Conservation (phyloP, 257 asterid species). For the Fraxinus cuspidata region DNA sequence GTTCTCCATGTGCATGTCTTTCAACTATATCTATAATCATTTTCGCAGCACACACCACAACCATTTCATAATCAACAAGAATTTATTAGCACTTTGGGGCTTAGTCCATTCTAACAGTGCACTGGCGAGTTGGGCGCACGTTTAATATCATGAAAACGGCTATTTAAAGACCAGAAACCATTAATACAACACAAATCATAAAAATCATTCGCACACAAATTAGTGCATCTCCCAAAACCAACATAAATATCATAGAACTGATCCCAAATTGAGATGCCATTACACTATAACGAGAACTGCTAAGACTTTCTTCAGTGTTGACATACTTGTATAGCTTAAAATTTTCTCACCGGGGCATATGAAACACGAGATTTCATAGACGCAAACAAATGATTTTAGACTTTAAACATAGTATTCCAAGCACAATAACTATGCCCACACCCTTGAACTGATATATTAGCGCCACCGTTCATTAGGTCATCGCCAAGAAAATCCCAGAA, state of each 20-base stretch:
- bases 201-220: not conserved
- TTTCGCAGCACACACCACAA: no score
- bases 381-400: not conserved
- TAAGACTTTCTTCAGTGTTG: not conserved
- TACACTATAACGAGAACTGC: not conserved
- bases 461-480: constrained; percentile 26
- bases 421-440: constrained; percentile 23
- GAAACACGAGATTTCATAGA: not conserved
- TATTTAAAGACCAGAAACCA: not conserved
- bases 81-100: no score
- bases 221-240: not conserved
- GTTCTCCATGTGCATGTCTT: no score
- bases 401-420: constrained; percentile 9
- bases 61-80: no score
- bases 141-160: no score
- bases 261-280: not conserved
- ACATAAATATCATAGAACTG: not conserved
- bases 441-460: constrained; percentile 28
- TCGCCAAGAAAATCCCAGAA: constrained; percentile 42
- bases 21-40: no score
- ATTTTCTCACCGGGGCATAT: not conserved
- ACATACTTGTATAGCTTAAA: not conserved
- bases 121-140: no score
- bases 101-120: no score
- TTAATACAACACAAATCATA: not conserved